phyloP scores from a whole-genome alignment of 2,329 filamentous ascomycete species.

The Zymoseptoria passerinii region DNA sequence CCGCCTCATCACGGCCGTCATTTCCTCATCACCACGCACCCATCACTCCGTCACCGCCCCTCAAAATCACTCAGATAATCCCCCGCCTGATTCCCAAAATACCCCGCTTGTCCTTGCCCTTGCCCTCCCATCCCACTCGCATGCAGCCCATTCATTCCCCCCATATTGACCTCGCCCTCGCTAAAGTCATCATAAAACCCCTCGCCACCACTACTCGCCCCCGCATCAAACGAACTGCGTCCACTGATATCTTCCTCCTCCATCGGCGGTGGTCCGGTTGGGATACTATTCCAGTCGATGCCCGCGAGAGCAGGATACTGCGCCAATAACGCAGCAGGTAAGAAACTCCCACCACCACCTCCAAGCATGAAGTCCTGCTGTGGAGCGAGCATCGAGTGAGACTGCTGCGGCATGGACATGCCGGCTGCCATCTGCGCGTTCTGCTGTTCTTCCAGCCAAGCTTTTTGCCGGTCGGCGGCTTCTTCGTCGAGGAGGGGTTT shows the following conservation, averaged over 20 bases:
- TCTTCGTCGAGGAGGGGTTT: constrained; percentile 96
- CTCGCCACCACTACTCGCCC: constrained; percentile 53
- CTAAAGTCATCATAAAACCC: constrained; percentile 54
- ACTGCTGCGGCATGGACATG: constrained; percentile 26
- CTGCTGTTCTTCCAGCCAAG: constrained; percentile 53
- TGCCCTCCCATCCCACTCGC: constrained; percentile 16
- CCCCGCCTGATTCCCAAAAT: constrained; percentile 9
- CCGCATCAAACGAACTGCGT: constrained; percentile 69
- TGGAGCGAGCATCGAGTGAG: constrained; percentile 29
- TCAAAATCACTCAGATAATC: constrained; percentile 30
- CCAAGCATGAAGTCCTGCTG: constrained; percentile 39
- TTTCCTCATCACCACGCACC: not conserved
- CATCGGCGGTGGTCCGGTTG: constrained; percentile 39
- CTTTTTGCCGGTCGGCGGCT: constrained; percentile 68
- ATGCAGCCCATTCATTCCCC: constrained; percentile 17
- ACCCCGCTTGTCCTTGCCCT: not conserved
- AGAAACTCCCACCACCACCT: constrained; percentile 37
- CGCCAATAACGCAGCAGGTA: constrained; percentile 80
- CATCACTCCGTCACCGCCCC: constrained; percentile 18
- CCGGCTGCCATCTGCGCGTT: constrained; percentile 44
- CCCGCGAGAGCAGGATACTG: constrained; percentile 91
- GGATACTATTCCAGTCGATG: constrained; percentile 75
- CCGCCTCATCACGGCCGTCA: not conserved
- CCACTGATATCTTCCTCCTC: constrained; percentile 58
- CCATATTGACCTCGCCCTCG: constrained; percentile 41